Evolutionary conservation across 2,329 filamentous ascomycete genomes (phyloP).

Genomic region (Xylariaceae sp.): DNA sequence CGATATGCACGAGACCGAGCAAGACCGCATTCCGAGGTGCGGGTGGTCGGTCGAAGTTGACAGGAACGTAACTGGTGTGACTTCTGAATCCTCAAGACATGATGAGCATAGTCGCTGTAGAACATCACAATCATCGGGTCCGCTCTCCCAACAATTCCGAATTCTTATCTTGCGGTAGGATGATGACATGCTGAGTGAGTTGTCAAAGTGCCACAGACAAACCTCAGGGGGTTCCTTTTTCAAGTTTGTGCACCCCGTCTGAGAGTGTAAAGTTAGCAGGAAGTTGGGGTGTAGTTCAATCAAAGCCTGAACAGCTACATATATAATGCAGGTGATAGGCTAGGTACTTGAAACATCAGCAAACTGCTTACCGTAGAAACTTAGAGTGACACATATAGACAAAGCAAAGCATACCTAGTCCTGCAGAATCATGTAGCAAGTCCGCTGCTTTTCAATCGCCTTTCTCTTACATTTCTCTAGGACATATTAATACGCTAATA

Average conservation of each 20-base stretch:
- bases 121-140: background rate
- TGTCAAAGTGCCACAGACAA: background rate
- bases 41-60: background rate
- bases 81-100: slow-evolving; percentile 1
- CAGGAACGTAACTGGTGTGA: background rate
- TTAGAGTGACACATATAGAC: background rate
- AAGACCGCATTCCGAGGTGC: background rate
- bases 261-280: background rate
- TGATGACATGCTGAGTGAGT: slow-evolving; percentile 5
- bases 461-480: too few species aligned
- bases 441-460: too few species aligned
- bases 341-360: background rate
- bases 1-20: background rate
- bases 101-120: slow-evolving; percentile 10
- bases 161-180: background rate
- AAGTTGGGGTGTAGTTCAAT: background rate
- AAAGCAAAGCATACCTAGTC: background rate
- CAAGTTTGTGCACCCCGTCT: background rate
- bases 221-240: background rate
- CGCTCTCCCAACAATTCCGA: background rate
- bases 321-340: background rate
- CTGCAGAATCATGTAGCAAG: background rate
- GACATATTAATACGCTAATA: too few species aligned
- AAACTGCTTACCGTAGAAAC: background rate
- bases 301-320: background rate